phyloP scores from a whole-genome alignment of 768 basidiomycete genomes.

The Leccinum boreale region DNA sequence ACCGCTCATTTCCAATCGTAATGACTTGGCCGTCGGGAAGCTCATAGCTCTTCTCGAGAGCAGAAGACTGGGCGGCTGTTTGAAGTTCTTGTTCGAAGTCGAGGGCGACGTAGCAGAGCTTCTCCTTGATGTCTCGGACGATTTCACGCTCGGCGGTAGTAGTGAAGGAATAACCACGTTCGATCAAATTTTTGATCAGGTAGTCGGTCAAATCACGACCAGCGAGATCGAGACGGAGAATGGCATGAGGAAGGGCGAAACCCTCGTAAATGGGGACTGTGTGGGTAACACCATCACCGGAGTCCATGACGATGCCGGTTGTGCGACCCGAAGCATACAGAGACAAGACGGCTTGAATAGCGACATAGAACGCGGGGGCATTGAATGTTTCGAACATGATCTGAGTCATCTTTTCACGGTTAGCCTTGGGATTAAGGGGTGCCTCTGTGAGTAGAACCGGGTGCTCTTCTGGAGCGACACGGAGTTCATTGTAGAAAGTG shows the following conservation, averaged over 20 bases:
- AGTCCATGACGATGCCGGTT: conserved; percentile 92
- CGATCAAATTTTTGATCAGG: conserved; percentile 80
- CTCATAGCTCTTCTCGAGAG: conserved; percentile 92
- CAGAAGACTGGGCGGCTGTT: conserved; percentile 84
- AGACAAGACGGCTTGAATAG: conserved; percentile 71
- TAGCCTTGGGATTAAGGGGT: conserved; percentile 70
- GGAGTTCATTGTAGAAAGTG: conserved; percentile 86
- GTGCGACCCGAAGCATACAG: conserved; percentile 94
- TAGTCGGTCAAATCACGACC: conserved; percentile 89
- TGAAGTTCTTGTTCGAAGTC: conserved; percentile 94
- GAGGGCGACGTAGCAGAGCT: conserved; percentile 90
- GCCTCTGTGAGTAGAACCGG: conserved; percentile 71
- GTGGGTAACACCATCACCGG: conserved; percentile 95
- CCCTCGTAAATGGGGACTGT: conserved; percentile 97
- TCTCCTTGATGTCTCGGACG: conserved; percentile 93
- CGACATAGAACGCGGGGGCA: conserved; percentile 70
- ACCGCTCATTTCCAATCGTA: conserved; percentile 72
- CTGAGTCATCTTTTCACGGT: conserved; percentile 74
- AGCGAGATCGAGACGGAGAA: conserved; percentile 87
- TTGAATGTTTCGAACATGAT: conserved; percentile 83
- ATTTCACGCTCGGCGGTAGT: conserved; percentile 93
- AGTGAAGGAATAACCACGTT: conserved; percentile 92
- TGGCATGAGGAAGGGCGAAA: conserved; percentile 90
- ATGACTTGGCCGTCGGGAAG: conserved; percentile 93
- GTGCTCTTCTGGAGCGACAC: conserved; percentile 76